Percentiles rank a stretch among this genome's conserved stretches.
These are phyloP conservation scores for Stephanodiscus triporus DNA, from an alignment of 108 stramenopile species.

Conservation along the genomic window DNA sequence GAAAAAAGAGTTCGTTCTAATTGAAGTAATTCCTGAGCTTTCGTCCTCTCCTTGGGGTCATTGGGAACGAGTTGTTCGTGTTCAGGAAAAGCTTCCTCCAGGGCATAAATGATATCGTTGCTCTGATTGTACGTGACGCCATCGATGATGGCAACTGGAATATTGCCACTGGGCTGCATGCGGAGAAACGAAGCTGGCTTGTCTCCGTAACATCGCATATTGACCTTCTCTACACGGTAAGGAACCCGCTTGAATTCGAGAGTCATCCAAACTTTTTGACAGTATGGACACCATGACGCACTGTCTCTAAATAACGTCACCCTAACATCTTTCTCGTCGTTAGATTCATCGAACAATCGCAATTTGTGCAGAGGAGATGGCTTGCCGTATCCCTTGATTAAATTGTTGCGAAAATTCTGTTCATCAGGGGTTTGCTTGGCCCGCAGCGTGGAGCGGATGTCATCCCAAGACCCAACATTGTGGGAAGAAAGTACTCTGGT, in stretches of 20 bases:
- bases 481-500: conserved; percentile 2
- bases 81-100: conserved; percentile 70
- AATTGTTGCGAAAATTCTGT: conserved; percentile 63
- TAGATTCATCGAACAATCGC: conserved; percentile 80
- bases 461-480: conserved; percentile 46
- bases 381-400: conserved; percentile 66
- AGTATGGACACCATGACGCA: conserved; percentile 91
- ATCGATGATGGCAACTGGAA: conserved; percentile 87
- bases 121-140: conserved; percentile 72
- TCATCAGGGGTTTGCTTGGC: conserved; percentile 63
- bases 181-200: conserved; percentile 71
- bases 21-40: conserved; percentile 65
- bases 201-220: conserved; percentile 92
- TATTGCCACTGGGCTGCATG: conserved; percentile 77
- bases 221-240: conserved; percentile 86
- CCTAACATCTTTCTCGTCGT: conserved; percentile 77
- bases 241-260: conserved; percentile 89
- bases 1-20: conserved; percentile 86
- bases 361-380: conserved; percentile 75
- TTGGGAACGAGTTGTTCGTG: conserved; percentile 46
- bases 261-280: conserved; percentile 86
- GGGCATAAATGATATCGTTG: conserved; percentile 79
- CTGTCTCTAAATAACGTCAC: conserved; percentile 84
- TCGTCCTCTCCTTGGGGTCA: conserved; percentile 29
- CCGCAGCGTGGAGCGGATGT: conserved; percentile 53